Conservation (phyloP, 257 asterid genomes). For the Hygrophila difformis region DNA sequence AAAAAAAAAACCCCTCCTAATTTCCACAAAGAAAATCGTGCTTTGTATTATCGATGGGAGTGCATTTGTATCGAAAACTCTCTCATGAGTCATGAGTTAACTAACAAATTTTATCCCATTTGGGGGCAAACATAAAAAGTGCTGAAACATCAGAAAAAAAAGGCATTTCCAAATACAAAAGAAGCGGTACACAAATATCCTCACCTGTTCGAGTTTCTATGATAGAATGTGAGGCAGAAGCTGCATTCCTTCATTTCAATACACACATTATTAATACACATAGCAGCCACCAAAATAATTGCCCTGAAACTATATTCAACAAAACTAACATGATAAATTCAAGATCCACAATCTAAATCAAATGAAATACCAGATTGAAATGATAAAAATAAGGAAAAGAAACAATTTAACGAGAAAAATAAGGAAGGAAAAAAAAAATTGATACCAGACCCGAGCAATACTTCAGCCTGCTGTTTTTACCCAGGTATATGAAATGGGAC, state of each 20-base stretch:
- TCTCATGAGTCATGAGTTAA: no score
- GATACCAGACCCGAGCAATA: slow-evolving; percentile 19
- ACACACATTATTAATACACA: slow-evolving; percentile 29
- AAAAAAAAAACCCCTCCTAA: no score
- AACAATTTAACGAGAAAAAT: background rate
- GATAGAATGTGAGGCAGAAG: slow-evolving; percentile 22
- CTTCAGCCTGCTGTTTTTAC: slow-evolving; percentile 23
- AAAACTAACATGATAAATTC: slow-evolving; percentile 22
- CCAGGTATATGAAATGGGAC: slow-evolving; percentile 24
- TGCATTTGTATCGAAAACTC: no score
- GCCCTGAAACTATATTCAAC: slow-evolving; percentile 26
- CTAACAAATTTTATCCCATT: no score
- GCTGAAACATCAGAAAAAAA: no score
- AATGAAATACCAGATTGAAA: no score
- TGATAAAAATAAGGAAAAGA: background rate
- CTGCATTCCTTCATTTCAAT: slow-evolving; percentile 34
- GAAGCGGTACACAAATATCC: no score
- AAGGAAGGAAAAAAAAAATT: background rate
- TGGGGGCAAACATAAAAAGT: no score
- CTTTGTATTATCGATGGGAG: no score
- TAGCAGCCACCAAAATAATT: slow-evolving; percentile 30
- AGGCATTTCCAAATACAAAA: no score
- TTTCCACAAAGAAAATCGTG: no score
- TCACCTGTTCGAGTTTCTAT: slow-evolving; percentile 9
- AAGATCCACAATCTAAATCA: background rate